These are phyloP conservation scores for Lomentospora prolificans DNA, from an alignment of 2,329 filamentous ascomycete genomes.

Conservation along the genomic window DNA sequence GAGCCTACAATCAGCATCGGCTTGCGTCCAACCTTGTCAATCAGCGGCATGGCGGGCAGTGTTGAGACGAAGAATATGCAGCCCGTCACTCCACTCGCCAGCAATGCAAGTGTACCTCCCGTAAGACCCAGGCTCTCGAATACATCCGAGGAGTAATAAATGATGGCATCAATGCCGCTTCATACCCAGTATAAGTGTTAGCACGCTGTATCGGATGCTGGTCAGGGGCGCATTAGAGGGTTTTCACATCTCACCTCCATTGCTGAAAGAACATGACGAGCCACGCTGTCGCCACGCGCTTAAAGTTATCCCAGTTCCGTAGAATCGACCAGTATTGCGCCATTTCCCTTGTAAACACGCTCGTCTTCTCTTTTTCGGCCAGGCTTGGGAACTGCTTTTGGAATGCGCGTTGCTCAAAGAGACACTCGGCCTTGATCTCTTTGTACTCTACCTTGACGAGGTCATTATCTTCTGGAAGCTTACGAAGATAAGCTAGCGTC, in stretches of 20 bases:
- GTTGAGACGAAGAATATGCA: constrained; percentile 30
- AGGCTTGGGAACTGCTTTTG: constrained; percentile 27
- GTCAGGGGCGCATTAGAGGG: too few species aligned
- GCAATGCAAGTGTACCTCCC: constrained; percentile 42
- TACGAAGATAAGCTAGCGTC: constrained; percentile 46
- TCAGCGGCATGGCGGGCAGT: constrained; percentile 22
- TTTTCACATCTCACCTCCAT: constrained; percentile 20
- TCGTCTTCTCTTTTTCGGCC: constrained; percentile 29
- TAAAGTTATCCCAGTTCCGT: constrained; percentile 20
- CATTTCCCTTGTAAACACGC: constrained; percentile 31
- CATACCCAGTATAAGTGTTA: too few species aligned
- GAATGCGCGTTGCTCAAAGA: constrained; percentile 26
- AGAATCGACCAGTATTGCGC: constrained; percentile 35
- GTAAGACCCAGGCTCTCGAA: constrained; percentile 54
- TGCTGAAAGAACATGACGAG: constrained; percentile 36
- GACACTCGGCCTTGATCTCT: constrained; percentile 27
- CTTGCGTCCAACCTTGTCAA: constrained; percentile 32
- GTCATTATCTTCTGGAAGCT: constrained; percentile 40
- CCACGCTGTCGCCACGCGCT: constrained; percentile 26
- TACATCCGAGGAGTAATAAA: constrained; percentile 42
- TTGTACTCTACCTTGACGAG: constrained; percentile 42
- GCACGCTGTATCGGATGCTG: too few species aligned
- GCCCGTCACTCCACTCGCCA: constrained; percentile 27
- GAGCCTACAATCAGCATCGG: constrained; percentile 41
- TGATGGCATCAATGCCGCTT: constrained; percentile 27